These are phyloP conservation scores for Nymphaea colorata DNA, from an alignment of 164 flowering plant genomes.

Conservation along the genomic window DNA sequence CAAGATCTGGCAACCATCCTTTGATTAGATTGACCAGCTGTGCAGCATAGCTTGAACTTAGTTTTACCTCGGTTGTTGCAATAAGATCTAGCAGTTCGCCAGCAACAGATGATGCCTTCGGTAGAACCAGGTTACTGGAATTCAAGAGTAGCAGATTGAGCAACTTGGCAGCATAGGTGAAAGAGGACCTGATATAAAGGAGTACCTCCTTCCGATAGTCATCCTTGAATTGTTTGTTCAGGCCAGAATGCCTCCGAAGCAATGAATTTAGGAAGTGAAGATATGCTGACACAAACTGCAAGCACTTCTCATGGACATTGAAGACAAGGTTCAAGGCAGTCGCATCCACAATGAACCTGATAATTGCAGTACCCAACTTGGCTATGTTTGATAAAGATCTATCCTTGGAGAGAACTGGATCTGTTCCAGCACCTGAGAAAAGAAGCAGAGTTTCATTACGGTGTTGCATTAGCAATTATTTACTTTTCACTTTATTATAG, in stretches of 20 bases:
- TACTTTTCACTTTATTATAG: too few relatives aligned
- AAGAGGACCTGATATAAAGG: slow-evolving; percentile 53
- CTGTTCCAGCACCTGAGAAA: slow-evolving; percentile 21
- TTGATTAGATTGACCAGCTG: slow-evolving; percentile 33
- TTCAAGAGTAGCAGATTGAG: slow-evolving; percentile 41
- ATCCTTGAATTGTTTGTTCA: slow-evolving; percentile 25
- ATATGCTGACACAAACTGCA: slow-evolving; percentile 36
- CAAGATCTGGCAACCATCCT: slow-evolving; percentile 84
- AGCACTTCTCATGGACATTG: slow-evolving; percentile 24
- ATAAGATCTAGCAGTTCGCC: slow-evolving; percentile 51
- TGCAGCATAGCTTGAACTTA: slow-evolving; percentile 46
- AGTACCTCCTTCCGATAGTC: slow-evolving; percentile 34
- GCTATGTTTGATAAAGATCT: slow-evolving; percentile 25
- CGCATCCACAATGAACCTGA: slow-evolving; percentile 62
- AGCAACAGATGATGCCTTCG: slow-evolving; percentile 35
- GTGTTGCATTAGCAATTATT: too few relatives aligned
- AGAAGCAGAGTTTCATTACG: background rate
- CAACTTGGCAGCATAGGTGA: slow-evolving; percentile 67
- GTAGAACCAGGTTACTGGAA: background rate
- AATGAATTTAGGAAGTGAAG: slow-evolving; percentile 25
- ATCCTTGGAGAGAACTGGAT: slow-evolving; percentile 10
- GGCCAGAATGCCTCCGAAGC: slow-evolving; percentile 15
- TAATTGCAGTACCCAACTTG: slow-evolving; percentile 52
- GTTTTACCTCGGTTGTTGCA: slow-evolving; percentile 29
- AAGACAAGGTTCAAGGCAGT: slow-evolving; percentile 21